These are phyloP conservation scores for Ramicandelaber brevisporus DNA, from an alignment of 192 early-diverging fungal genomes.

Conservation along the genomic window DNA sequence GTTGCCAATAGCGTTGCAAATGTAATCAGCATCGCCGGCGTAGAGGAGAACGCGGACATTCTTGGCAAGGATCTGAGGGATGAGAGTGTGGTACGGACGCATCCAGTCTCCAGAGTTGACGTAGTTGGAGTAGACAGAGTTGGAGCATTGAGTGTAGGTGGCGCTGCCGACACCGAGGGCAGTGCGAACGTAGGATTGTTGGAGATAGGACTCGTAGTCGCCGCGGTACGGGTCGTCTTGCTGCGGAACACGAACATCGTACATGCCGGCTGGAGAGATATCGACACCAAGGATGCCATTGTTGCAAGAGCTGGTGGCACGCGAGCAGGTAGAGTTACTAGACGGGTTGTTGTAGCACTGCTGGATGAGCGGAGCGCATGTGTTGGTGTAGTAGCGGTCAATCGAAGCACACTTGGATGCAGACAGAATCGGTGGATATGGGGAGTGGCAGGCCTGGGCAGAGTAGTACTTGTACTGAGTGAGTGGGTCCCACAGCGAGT, in stretches of 20 bases:
- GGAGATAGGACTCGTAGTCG: slow-evolving; percentile 55
- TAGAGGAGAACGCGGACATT: slow-evolving; percentile 70
- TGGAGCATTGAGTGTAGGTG: slow-evolving; percentile 57
- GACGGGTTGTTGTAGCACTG: slow-evolving; percentile 64
- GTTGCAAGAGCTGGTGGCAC: slow-evolving; percentile 67
- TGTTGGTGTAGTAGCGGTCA: slow-evolving; percentile 35
- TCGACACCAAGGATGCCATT: slow-evolving; percentile 53
- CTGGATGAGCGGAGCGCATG: slow-evolving; percentile 45
- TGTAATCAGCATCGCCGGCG: slow-evolving; percentile 82
- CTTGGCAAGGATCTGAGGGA: slow-evolving; percentile 46
- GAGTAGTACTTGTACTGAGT: slow-evolving; percentile 76
- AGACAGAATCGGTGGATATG: slow-evolving; percentile 49
- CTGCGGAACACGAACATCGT: slow-evolving; percentile 79
- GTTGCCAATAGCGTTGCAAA: slow-evolving; percentile 79
- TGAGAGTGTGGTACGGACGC: slow-evolving; percentile 41
- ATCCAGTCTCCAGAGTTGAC: slow-evolving; percentile 70
- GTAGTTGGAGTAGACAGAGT: slow-evolving; percentile 56
- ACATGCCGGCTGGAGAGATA: slow-evolving; percentile 63
- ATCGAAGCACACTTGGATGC: slow-evolving; percentile 47
- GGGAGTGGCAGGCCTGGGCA: slow-evolving; percentile 39
- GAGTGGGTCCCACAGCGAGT: slow-evolving; percentile 71
- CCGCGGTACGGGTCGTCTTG: slow-evolving; percentile 47
- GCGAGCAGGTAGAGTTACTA: slow-evolving; percentile 63
- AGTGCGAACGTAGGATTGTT: slow-evolving; percentile 39
- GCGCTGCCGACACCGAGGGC: slow-evolving; percentile 47